These are phyloP conservation scores for Afroboletus lepidellus DNA, from an alignment of 1,284 basidiomycete species.

Conservation along the genomic window DNA sequence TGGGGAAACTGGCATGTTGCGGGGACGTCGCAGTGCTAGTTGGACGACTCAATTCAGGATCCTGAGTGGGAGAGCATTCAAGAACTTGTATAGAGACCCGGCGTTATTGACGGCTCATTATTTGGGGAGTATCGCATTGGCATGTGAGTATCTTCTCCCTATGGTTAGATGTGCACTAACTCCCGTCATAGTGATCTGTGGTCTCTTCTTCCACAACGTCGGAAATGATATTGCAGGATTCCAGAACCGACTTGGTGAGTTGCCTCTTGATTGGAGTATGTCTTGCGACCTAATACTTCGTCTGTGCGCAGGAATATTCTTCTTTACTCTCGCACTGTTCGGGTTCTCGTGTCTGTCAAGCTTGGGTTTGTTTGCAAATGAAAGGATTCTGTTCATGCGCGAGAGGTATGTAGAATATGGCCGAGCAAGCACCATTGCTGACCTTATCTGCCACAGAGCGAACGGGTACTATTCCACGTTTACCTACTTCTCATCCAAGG, in stretches of 20 bases:
- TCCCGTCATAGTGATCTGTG: conserved; percentile 65
- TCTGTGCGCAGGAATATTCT: conserved; percentile 76
- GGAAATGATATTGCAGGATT: conserved; percentile 92
- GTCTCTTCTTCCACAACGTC: conserved; percentile 78
- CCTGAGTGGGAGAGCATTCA: conserved; percentile 94
- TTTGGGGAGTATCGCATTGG: conserved; percentile 77
- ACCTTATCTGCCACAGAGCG: conserved; percentile 49
- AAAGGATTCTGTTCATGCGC: conserved; percentile 93
- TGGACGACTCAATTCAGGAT: conserved; percentile 91
- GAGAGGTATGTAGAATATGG: conserved; percentile 63
- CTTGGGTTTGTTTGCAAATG: conserved; percentile 88
- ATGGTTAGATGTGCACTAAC: conserved; percentile 7
- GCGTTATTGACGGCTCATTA: conserved; percentile 92
- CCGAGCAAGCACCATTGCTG: conserved; percentile 1
- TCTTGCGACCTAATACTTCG: background rate
- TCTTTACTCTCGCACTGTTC: conserved; percentile 93
- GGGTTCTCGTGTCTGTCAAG: conserved; percentile 96
- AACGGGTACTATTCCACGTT: conserved; percentile 97
- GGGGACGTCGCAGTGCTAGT: conserved; percentile 81
- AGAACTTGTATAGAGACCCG: conserved; percentile 95
- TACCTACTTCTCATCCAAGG: conserved; percentile 95
- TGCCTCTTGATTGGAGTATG: background rate
- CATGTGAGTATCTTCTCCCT: conserved; percentile 51
- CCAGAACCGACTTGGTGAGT: conserved; percentile 79
- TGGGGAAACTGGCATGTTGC: conserved; percentile 63